Percentiles rank a stretch among this genome's conserved stretches.
phyloP scores from a whole-genome alignment of 495 filamentous ascomycete species.

The Gamarada debralockiae region DNA sequence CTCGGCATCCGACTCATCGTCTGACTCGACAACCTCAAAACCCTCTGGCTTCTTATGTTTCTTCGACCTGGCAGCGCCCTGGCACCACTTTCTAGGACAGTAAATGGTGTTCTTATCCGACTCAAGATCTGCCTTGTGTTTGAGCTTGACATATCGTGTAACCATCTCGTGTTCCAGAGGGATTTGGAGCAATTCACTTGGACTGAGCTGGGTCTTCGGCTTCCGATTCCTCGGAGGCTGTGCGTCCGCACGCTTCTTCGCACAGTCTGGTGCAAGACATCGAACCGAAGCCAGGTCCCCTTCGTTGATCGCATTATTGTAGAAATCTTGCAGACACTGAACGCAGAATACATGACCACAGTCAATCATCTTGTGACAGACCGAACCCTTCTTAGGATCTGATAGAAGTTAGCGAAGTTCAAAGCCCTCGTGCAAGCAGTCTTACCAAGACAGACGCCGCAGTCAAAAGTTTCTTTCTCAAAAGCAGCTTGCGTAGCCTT shows the following conservation, averaged over 20 bases:
- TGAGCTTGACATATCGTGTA: constrained; percentile 81
- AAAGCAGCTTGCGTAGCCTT: constrained; percentile 70
- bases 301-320: constrained; percentile 79
- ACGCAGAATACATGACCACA: constrained; percentile 93
- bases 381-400: constrained; percentile 85
- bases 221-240: constrained; percentile 30
- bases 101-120: constrained; percentile 90
- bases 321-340: constrained; percentile 81
- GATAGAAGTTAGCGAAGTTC: constrained; percentile 3
- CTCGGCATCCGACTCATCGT: constrained; percentile 42
- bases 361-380: constrained; percentile 71
- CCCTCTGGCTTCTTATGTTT: constrained; percentile 68
- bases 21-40: constrained; percentile 39
- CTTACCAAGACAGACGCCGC: constrained; percentile 69
- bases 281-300: constrained; percentile 74
- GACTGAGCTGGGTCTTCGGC: constrained; percentile 64
- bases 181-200: constrained; percentile 86
- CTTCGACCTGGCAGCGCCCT: constrained; percentile 80
- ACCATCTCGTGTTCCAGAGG: constrained; percentile 69
- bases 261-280: constrained; percentile 75
- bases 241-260: constrained; percentile 47
- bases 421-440: neutral
- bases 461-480: constrained; percentile 81
- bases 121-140: constrained; percentile 88
- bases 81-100: constrained; percentile 91